A percentile compares a stretch with the other conserved stretches of the same genome.
Evolutionary conservation across 345 rosid genomes (phyloP).

Genomic region (Lumnitzera littorea): DNA sequence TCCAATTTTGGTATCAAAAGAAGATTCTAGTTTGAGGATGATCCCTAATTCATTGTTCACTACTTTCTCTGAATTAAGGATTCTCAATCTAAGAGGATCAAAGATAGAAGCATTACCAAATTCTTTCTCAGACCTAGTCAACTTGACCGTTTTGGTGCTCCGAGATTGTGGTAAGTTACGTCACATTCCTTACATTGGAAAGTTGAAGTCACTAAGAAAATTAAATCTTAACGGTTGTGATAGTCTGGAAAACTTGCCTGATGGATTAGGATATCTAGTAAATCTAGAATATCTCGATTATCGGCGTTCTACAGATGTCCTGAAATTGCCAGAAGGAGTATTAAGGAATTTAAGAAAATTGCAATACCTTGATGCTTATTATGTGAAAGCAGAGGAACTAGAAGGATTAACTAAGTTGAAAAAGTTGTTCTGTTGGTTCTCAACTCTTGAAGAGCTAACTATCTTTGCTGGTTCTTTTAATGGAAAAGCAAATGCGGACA

Average conservation of each 20-base stretch:
- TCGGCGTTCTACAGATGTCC: too few species aligned
- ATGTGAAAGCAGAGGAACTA: too few species aligned
- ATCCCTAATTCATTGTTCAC: background rate
- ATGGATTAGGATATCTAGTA: conserved; percentile 9
- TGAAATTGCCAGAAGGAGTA: too few species aligned
- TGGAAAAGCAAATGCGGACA: too few species aligned
- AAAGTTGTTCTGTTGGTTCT: too few species aligned
- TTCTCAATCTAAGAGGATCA: background rate
- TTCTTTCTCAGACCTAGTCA: conserved; percentile 6
- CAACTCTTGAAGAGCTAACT: too few species aligned
- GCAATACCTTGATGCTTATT: too few species aligned
- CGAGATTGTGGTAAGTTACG: fast-evolving
- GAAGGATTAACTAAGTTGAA: too few species aligned
- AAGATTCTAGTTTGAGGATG: fast-evolving
- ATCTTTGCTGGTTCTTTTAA: too few species aligned
- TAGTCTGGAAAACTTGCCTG: conserved; percentile 5
- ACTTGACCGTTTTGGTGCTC: conserved; percentile 10
- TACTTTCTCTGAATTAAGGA: background rate
- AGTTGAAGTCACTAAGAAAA: background rate
- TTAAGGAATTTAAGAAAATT: too few species aligned
- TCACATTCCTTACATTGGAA: conserved; percentile 8
- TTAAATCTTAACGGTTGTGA: background rate
- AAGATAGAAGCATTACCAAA: background rate
- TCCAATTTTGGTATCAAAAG: background rate
- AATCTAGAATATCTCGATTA: conserved; percentile 11